Percentiles rank a stretch among this genome's conserved stretches.
Evolutionary conservation across 2,329 filamentous ascomycete genomes (phyloP).

Genomic region (Leptosphaerulina australis): DNA sequence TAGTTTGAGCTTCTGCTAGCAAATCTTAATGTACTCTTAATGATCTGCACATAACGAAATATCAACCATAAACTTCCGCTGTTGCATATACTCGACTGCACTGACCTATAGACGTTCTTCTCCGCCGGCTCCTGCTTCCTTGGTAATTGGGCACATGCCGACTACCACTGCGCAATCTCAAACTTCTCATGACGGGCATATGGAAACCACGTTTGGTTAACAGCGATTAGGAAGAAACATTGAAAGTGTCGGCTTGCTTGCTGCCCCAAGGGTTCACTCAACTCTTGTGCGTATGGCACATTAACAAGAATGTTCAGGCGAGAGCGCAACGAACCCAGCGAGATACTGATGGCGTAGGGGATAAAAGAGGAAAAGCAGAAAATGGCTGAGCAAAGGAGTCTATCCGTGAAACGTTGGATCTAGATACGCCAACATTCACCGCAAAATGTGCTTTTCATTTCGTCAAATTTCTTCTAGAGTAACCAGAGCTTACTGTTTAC

Average conservation of each 20-base stretch:
- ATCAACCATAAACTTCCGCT: conserved; percentile 22
- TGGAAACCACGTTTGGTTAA: conserved; percentile 19
- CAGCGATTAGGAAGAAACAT: conserved; percentile 20
- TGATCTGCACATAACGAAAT: conserved; percentile 19
- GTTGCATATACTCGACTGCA: conserved; percentile 19
- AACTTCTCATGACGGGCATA: conserved; percentile 20
- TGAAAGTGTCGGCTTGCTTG: conserved; percentile 15
- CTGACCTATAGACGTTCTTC: conserved; percentile 22
- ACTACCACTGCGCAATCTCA: conserved; percentile 21
- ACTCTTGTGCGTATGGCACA: conserved; percentile 19
- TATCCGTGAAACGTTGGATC: conserved; percentile 20
- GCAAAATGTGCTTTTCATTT: too few species aligned
- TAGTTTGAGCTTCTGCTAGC: conserved; percentile 5
- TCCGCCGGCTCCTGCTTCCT: conserved; percentile 24
- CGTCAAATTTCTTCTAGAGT: too few species aligned
- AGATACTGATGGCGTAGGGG: conserved; percentile 11
- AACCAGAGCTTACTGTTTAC: too few species aligned
- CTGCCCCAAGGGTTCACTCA: conserved; percentile 16
- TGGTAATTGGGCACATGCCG: conserved; percentile 14
- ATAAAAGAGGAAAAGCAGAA: conserved; percentile 18
- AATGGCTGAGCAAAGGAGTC: conserved; percentile 11
- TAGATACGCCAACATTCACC: conserved; percentile 8
- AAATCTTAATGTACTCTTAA: conserved; percentile 18
- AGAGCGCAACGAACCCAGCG: conserved; percentile 16
- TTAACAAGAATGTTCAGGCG: conserved; percentile 23